Evolutionary conservation across 306 rosid genomes (phyloP), one percentile per base, ranked within the genome.

Genomic region (Castanea sativa): DNA sequence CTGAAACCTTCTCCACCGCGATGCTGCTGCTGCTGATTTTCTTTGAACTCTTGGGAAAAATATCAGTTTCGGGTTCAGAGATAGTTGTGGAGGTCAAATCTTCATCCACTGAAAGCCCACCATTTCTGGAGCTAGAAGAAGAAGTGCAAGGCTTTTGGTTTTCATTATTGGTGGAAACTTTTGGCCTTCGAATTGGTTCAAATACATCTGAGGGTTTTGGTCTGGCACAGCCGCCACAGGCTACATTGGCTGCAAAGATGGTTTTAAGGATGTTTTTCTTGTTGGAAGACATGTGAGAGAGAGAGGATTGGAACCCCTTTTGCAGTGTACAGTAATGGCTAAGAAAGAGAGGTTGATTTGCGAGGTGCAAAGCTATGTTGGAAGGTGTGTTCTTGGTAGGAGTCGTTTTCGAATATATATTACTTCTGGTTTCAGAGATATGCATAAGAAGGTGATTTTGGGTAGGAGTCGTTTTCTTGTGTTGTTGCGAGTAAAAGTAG

Each of bases 191-290:
- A 15, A 59, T 73, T 35, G 94, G 94, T 6, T 88, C 87, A 18
- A 61, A 76, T 19, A 86, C 89, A 23, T 88, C 79, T 0, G 77
- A 75, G 32, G 82, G 63, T 71, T 83, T 86, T 15, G 84, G 9
- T 49, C 71, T 81, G 63, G 82, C 71, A 30, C 92, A 88, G 6
- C 90, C 88, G 6, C 90, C 88, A 52, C 91, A 88, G 23, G 84
- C 82, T 60, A 79, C 86, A 59, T 73, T 86, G 61, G 86, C 52
- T 64, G 77, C 49, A 81, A 85, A 83, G 5, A 90, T 23, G 18
- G 87, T 79, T 79, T 76, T 77, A 2, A 86, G 49, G 18, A 86
- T 73, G 25, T 41, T 73, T 69, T 76, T 88, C 73, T 83, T 86
- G 41, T 61, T 79, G 78, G 87, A 81, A 86, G 90, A 70, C 92